These are phyloP conservation scores for Naematelia encephala DNA, from an alignment of 768 basidiomycete species.

Conservation along the genomic window DNA sequence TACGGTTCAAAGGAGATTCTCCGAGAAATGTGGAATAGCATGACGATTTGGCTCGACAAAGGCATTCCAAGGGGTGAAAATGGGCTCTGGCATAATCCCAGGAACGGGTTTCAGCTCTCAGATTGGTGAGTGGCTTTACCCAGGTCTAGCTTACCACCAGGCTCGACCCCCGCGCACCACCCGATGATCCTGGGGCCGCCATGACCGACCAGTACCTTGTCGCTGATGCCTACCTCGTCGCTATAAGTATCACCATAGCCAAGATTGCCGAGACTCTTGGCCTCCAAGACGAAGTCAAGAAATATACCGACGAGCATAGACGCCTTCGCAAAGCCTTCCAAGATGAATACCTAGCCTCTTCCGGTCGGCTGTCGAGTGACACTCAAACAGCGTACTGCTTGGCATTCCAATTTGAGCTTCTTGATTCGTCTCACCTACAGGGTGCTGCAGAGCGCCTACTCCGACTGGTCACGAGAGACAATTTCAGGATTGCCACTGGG, in stretches of 20 bases:
- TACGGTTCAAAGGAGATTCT: conserved; percentile 28
- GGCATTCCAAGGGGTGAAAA: conserved; percentile 27
- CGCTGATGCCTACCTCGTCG: conserved; percentile 30
- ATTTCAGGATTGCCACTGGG: conserved; percentile 35
- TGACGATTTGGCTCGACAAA: conserved; percentile 36
- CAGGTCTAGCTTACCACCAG: neutral
- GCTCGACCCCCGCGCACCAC: conserved; percentile 8
- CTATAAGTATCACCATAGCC: conserved; percentile 11
- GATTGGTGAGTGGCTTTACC: conserved; percentile 12
- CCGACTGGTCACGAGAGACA: conserved; percentile 8
- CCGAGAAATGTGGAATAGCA: conserved; percentile 29
- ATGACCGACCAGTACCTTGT: conserved; percentile 34
- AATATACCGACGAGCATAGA: neutral
- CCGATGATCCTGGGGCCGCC: conserved; percentile 26
- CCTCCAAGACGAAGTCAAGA: neutral
- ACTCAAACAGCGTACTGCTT: conserved; percentile 24
- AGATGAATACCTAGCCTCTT: conserved; percentile 24
- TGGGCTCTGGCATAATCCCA: conserved; percentile 19
- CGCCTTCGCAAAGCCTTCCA: conserved; percentile 15
- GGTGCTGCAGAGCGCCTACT: conserved; percentile 15
- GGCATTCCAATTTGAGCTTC: conserved; percentile 21
- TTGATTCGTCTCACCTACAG: conserved; percentile 6
- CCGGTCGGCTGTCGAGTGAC: conserved; percentile 26
- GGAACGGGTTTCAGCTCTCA: conserved; percentile 6
- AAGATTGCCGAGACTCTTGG: conserved; percentile 15